A percentile compares a stretch with the other conserved stretches of the same genome.
These are phyloP conservation scores for Daucus carota DNA, from an alignment of 129 eudicot species.

Conservation along the genomic window DH1_v3.0 NC_030381.2:36216001-36216500, in stretches of 20 bases:
- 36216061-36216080: too few species aligned
- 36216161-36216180: too few species aligned
- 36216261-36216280: neutral
- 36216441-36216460: constrained; percentile 64
- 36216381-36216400: constrained; percentile 13
- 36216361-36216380: neutral
- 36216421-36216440: constrained; percentile 51
- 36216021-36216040: too few species aligned
- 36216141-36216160: too few species aligned
- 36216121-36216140: too few species aligned
- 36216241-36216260: neutral
- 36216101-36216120: too few species aligned
- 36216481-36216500: constrained; percentile 2
- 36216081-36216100: too few species aligned
- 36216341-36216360: neutral
- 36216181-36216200: neutral
- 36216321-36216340: neutral
- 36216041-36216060: too few species aligned
- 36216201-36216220: neutral
- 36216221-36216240: neutral
- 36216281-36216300: neutral
- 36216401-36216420: constrained; percentile 30
- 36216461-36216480: constrained; percentile 75
- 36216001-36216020: too few species aligned
- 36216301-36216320: neutral